Evolutionary conservation across 768 basidiomycete species (phyloP).

Genomic region (Asterophora lycoperdoides): DNA sequence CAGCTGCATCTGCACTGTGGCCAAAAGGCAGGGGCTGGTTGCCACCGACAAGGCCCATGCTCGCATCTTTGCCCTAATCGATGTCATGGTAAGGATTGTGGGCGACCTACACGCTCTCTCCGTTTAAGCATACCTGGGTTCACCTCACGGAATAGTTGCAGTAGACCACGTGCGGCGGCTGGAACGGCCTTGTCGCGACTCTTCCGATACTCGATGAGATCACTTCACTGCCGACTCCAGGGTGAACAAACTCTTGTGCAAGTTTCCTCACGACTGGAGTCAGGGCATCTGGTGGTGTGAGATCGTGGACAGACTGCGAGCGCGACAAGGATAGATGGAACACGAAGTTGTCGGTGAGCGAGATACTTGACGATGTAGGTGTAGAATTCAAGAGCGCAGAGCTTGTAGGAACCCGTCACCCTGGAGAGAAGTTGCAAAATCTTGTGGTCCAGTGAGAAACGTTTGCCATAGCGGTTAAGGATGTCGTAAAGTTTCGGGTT

Average conservation of each 20-base stretch:
- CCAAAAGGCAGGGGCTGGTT: constrained; percentile 77
- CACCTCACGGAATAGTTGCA: constrained; percentile 92
- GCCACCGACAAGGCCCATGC: constrained; percentile 65
- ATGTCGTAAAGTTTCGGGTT: constrained; percentile 62
- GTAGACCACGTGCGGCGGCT: constrained; percentile 80
- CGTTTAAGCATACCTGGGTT: constrained; percentile 90
- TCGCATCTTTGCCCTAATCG: constrained; percentile 85
- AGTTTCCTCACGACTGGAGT: constrained; percentile 88
- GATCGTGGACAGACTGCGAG: constrained; percentile 94
- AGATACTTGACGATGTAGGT: constrained; percentile 95
- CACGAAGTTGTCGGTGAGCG: constrained; percentile 84
- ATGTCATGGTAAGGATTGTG: background rate
- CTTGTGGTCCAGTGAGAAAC: constrained; percentile 96
- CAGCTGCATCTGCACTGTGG: constrained; percentile 65
- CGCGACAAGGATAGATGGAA: constrained; percentile 89
- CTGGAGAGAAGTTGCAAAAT: constrained; percentile 92
- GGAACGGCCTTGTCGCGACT: constrained; percentile 92
- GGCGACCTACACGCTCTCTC: constrained; percentile 65
- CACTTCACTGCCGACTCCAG: constrained; percentile 92
- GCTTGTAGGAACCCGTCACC: constrained; percentile 89
- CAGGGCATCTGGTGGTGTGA: constrained; percentile 90
- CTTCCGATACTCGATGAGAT: constrained; percentile 92
- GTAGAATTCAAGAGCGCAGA: constrained; percentile 92
- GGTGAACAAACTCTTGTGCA: constrained; percentile 95
- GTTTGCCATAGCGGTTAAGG: constrained; percentile 83